Evolutionary conservation across 495 filamentous ascomycete species (phyloP), one percentile per base, ranked within the genome.

Genomic region (Penicillium herquei): DNA sequence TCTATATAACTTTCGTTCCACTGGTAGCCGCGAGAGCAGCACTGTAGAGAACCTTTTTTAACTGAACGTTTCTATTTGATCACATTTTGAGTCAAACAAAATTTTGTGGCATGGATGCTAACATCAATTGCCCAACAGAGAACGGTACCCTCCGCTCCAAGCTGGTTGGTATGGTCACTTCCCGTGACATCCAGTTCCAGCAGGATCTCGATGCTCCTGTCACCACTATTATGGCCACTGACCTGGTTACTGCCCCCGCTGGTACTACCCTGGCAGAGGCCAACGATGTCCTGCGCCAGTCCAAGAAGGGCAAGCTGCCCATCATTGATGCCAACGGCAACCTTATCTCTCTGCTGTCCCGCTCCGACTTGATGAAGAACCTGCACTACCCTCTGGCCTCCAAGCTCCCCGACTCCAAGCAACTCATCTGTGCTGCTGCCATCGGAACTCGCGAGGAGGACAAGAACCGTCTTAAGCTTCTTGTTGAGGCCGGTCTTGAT

Each of bases 1-100:
- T 74, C 70, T 70, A 80, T 75, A 87, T 97, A 96, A 98, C 94
- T 98, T 98, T 98, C 94, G 95, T 98, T 98, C 95, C 90, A 90
- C 95, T 92, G 90, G 39, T 79, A 87, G 84, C 89, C 83, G 81
- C 81, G 83, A 76, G 64, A 82, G 87, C 86, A 81, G 89, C 87
- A 76, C 76, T 96, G 91, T 81, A 90, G 91, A 92, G 70, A 82
- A 76, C 65, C 73, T 68, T 79, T 76, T 66, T 65, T 59, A 71
- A 72, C 71, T 79, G 76, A 77, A 46, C 54, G 61, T 41, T 49
- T 47, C 43, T 39, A 42, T 40, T 31, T 47, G 12, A 55, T 37
- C 7, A 63, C 34, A 39, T 58, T 55, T 43, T 42, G 17, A 58
- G 39, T 54, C 64, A 68, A 76, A 63, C 74, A 59, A 35, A 45